Evolutionary conservation across 129 eudicot species (phyloP), one percentile per base, ranked within the genome.

Genomic region (Tanacetum coccineum): DNA sequence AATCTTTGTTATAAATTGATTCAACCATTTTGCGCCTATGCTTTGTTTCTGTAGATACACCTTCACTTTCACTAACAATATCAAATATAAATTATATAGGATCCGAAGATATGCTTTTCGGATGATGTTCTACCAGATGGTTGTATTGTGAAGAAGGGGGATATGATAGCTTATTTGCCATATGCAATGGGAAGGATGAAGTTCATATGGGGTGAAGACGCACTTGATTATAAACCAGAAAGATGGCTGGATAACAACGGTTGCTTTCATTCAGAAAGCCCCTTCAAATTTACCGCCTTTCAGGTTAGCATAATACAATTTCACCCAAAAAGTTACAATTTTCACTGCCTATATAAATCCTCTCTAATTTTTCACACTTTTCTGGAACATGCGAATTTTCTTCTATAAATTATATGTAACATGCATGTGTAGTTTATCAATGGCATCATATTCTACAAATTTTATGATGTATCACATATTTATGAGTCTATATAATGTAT

Each of bases 131-230:
- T 79, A 46, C 90, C 95, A 2, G 90, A 87, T 80, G 95, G 95
- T 5, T 84, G 77, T 68, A 52, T 55, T 49, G 85, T 87, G 70
- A 84, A 67, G 67, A 84, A 72, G 68, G 95, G 95, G 22, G 87
- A 81, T 49, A 51, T 77, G 74, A 83, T 87, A 57, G 54, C 80
- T 71, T 87, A 84, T 45, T 78, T 84, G 63, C 87, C 95, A 19
- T 87, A 87, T 74, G 95, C 95, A 59, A 87, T 87, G 95, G 95
- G 95, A 39, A 76, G 95, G 58, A 87, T 87, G 95, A 79, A 64
- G 5, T 84, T 79, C 52, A 71, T 84, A 66, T 87, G 95, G 95
- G 95, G 95, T 52, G 87, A 87, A n/a, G 83, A 84, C 67, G 90
- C 90, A 28, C 73, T 62, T 19, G 83, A 79, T 1, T 87, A 70